Percentiles rank a stretch among this genome's conserved stretches.
Evolutionary conservation across 116 monocot genomes (phyloP).

Genomic region (Papilionanthe hybrid): DNA sequence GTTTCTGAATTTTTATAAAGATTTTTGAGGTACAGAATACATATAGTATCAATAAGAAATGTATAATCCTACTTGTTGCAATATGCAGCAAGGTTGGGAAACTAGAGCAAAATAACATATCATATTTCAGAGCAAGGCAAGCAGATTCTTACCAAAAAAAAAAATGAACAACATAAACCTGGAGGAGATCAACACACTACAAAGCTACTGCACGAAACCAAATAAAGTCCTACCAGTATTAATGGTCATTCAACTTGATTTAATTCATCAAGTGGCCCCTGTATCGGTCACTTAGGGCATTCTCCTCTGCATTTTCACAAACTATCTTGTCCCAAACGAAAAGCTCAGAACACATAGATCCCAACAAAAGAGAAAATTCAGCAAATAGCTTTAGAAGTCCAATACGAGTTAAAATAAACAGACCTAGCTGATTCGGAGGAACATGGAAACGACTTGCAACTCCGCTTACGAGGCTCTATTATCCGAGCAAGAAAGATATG

Average conservation of each 20-base stretch:
- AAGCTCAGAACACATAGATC: neutral
- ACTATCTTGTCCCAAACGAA: neutral
- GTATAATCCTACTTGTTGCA: neutral
- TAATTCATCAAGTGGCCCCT: neutral
- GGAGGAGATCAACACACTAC: neutral
- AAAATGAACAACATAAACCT: neutral
- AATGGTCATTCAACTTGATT: neutral
- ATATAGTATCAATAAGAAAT: neutral
- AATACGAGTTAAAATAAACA: neutral
- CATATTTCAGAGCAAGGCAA: neutral
- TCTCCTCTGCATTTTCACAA: neutral
- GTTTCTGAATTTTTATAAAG: neutral
- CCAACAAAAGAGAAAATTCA: neutral
- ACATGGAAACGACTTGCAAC: neutral
- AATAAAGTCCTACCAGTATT: neutral
- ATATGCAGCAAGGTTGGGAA: neutral
- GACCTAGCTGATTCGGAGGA: neutral
- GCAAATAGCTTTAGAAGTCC: neutral
- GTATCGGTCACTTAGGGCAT: neutral
- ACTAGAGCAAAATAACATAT: neutral
- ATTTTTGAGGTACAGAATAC: neutral
- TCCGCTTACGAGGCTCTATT: neutral
- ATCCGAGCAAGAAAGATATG: neutral
- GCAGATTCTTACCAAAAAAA: neutral
- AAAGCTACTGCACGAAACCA: neutral